Base-by-base conservation (phyloP, 805 yeast species). In the Komagataella ulmi region DNA sequence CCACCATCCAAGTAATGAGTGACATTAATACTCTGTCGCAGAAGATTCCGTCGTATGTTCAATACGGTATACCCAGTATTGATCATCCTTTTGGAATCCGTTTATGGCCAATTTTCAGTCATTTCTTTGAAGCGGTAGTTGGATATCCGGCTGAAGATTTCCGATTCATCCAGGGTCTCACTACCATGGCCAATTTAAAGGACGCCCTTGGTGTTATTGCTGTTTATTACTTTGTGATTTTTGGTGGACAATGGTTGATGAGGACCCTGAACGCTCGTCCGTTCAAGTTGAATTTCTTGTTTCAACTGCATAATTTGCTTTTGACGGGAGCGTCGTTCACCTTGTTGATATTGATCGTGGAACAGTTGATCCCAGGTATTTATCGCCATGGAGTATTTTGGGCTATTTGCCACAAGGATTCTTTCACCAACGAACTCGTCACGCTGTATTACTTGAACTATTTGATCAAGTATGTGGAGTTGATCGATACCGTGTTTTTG, bases 381-480 rank as follows among this genome's bases (percentile, higher is more conserved):
- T 73, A 70, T 59, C 65, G 74, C 55, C 79, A 90, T 62, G 98
- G 98, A 12, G 51, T 91, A 17, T 83, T 85, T 67, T 88, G 79
- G 63, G 86, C 95, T 50, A 83, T 91, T 62, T 93, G 98, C 70
- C 69, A 80, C 68, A 66, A 72, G 56, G 75, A 77, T 49, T 83
- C 96, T 8, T 91, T 90, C 85, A 83, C 96, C 46, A 86, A 84
- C 57, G 81, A 81, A 61, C 76, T 91, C 66, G 91, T 88, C 56
- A 76, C 87, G 24, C 69, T 91, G 57, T 91, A 93, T 72, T 91
- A 90, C 72, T 73, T 91, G 70, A 91, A 90, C 73, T 91, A 90
- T 71, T 73, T 91, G 68, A 84, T 93, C 65, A 91, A 91, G 70
- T 91, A 76, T 70, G 65, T 85, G 60, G 98, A 91, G 74, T 82